Percentiles rank a stretch among this genome's conserved stretches.
These are phyloP conservation scores for Fistulinella prunicolor DNA, from an alignment of 768 basidiomycete species.

Conservation along the genomic window DNA sequence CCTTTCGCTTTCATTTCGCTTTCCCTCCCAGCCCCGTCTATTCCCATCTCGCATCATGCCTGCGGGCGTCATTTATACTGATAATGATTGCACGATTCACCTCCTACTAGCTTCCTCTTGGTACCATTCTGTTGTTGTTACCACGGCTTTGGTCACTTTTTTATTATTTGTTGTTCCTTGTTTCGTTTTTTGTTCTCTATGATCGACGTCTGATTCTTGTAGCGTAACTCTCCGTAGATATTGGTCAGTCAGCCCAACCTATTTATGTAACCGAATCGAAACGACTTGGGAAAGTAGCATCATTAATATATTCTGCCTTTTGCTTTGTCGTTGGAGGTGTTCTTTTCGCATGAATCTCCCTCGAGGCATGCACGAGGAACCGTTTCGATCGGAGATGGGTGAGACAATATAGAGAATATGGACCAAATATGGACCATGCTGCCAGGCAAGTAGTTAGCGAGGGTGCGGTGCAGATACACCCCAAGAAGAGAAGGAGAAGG, in stretches of 20 bases:
- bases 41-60: slow-evolving; percentile 6
- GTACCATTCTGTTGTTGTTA: neutral
- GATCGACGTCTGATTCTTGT: slow-evolving; percentile 22
- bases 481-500: neutral
- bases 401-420: neutral
- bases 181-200: slow-evolving; percentile 1
- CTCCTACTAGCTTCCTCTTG: neutral
- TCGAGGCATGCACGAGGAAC: neutral
- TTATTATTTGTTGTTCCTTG: slow-evolving; percentile 14
- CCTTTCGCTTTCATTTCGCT: slow-evolving; percentile 18
- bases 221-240: slow-evolving; percentile 32
- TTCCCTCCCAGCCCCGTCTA: slow-evolving; percentile 1
- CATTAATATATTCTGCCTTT: slow-evolving; percentile 12
- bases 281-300: slow-evolving; percentile 7
- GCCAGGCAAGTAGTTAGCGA: neutral
- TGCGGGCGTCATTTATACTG: slow-evolving; percentile 24
- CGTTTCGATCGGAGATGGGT: neutral
- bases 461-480: neutral
- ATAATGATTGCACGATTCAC: slow-evolving; percentile 24
- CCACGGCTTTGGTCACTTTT: neutral
- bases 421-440: neutral
- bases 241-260: slow-evolving; percentile 19
- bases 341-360: too few species aligned
- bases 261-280: slow-evolving; percentile 30
- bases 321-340: too few species aligned